Conservation (phyloP, 2,329 filamentous ascomycete species). For the Tolypocladium album region DNA sequence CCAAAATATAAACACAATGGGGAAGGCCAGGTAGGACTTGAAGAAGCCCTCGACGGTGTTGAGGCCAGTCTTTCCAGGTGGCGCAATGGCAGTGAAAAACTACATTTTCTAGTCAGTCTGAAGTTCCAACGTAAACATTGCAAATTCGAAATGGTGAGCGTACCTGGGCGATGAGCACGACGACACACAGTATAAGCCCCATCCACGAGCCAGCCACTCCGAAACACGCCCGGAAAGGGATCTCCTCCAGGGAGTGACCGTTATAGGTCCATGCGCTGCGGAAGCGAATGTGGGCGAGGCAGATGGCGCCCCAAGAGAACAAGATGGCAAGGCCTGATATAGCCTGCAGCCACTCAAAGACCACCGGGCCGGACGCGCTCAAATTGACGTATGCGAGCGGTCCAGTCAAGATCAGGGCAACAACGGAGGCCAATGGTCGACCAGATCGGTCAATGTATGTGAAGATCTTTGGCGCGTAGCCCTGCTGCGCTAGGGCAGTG, state of each 20-base stretch:
- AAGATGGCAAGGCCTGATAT: constrained; percentile 52
- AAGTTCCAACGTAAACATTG: too few species aligned
- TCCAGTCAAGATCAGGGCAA: constrained; percentile 33
- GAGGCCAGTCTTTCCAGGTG: constrained; percentile 16
- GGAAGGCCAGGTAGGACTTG: constrained; percentile 39
- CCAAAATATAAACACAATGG: constrained; percentile 45
- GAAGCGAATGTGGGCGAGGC: constrained; percentile 57
- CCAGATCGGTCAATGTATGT: constrained; percentile 43
- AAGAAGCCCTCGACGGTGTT: constrained; percentile 40
- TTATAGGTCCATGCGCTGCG: constrained; percentile 47
- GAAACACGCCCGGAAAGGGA: constrained; percentile 50
- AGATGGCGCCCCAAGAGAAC: constrained; percentile 58
- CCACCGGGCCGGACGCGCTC: constrained; percentile 31
- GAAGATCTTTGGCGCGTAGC: constrained; percentile 43
- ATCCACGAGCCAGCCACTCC: constrained; percentile 54
- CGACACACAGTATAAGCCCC: constrained; percentile 43
- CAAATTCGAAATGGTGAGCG: constrained; percentile 8
- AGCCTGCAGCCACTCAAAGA: constrained; percentile 56
- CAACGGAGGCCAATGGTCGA: constrained; percentile 36
- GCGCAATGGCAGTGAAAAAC: constrained; percentile 38
- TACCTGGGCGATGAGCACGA: constrained; percentile 41
- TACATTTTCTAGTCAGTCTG: constrained; percentile 8
- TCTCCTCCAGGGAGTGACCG: constrained; percentile 50
- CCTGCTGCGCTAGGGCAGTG: constrained; percentile 43
- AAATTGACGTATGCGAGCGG: constrained; percentile 36